Base-by-base conservation (phyloP, 306 rosid species). In the Sophora flavescens region DNA sequence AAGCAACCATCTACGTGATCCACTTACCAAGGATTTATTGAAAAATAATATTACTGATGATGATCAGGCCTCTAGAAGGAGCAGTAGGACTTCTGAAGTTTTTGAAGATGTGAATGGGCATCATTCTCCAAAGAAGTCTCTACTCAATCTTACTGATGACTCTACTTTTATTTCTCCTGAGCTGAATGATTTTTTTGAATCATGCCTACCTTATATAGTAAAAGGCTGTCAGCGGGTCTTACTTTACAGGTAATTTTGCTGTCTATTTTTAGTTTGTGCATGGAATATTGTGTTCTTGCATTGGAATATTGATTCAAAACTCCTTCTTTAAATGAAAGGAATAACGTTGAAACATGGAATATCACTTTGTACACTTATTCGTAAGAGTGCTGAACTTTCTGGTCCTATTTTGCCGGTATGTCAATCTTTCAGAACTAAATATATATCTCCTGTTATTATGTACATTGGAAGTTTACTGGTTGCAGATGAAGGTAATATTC, bases 301-400 rank as follows among this genome's bases (percentile, higher is more conserved):
- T 67, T 78, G 70, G 84, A 78, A 58, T 80, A 80, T 76, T 68
- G 73, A 85, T 83, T 82, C 41, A 63, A 72, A 77, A 69, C 62
- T 35, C 50, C 39, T 78, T 80, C 59, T 81, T 89, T 82, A 57
- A 85, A 81, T 83, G 91, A 89, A 86, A 87, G 91, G 90, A 95
- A 91, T 93, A 86, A 89, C 97, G 58, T 68, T 58, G 81, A 91
- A 88, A 80, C 93, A 91, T 83, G 97, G 97, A 74, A 87, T 87
- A 86, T 91, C 97, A 48, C 93, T 91, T 44, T 91, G 90, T 11
- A 89, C 94, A 14, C 97, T 91, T 71, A 76, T 91, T 53, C 97
- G 92, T 76, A 84, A 76, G 65, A 91, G 94, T 56, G 79, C 91
- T 47, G 83, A 89, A 50, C 84, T 89, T 65, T 52, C 91, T 35